Percentiles rank a stretch among this genome's conserved stretches.
Evolutionary conservation across 2,329 filamentous ascomycete genomes (phyloP).

Genomic region (Podosphaera aphanis): DNA sequence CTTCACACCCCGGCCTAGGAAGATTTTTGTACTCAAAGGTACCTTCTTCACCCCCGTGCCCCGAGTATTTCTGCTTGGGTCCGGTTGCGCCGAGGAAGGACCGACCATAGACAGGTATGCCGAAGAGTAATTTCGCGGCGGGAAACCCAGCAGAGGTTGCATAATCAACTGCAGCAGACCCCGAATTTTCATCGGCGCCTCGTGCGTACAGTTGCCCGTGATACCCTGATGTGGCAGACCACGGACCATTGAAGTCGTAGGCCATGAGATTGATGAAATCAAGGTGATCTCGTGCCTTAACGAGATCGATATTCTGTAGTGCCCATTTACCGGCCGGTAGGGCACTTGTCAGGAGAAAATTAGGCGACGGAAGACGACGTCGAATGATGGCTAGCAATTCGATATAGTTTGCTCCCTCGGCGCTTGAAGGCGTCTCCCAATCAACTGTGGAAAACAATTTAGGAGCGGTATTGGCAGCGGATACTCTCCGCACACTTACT

Average conservation of each 20-base stretch:
- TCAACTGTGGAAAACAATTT: constrained; percentile 30
- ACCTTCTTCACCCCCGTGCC: constrained; percentile 36
- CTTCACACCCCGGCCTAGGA: constrained; percentile 35
- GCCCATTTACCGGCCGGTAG: constrained; percentile 44
- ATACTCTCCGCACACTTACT: constrained; percentile 24
- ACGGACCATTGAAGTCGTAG: constrained; percentile 56
- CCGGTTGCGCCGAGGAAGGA: constrained; percentile 45
- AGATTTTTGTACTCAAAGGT: constrained; percentile 53
- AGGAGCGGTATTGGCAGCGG: neutral
- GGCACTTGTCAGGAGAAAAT: constrained; percentile 47
- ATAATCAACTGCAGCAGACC: constrained; percentile 41
- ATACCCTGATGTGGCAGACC: constrained; percentile 44
- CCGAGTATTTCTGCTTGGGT: constrained; percentile 36
- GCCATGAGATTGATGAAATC: constrained; percentile 60
- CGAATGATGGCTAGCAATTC: constrained; percentile 43
- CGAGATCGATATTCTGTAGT: constrained; percentile 45
- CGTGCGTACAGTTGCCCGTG: constrained; percentile 52
- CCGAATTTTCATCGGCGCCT: constrained; percentile 33
- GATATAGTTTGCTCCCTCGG: constrained; percentile 43
- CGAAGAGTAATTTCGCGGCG: constrained; percentile 47
- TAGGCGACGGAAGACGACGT: constrained; percentile 40
- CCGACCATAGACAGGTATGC: constrained; percentile 52
- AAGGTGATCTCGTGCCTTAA: constrained; percentile 36
- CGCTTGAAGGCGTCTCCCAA: constrained; percentile 53
- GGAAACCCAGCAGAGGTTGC: constrained; percentile 43